Base-by-base conservation (phyloP, 352 stramenopile species). In the Blastocystis sp. region DNA sequence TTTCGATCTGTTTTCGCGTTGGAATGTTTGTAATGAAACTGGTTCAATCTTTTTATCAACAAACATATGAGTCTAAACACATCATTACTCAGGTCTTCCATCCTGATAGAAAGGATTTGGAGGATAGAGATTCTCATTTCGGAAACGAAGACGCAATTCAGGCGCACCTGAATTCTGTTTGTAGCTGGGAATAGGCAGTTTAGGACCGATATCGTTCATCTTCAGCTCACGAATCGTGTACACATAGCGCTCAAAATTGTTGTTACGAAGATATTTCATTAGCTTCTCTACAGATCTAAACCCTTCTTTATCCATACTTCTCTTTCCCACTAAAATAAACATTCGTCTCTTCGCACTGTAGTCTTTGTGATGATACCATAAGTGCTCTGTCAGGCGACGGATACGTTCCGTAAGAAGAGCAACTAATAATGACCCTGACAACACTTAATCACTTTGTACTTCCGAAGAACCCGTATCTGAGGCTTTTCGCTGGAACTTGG, bases 201-300 rank as follows among this genome's bases (percentile, higher is more conserved):
- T 79, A n/a, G 78, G 78, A 30, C 78, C 78, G 44, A 89, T 79
- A 64, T 89, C 78, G 66, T 89, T 89, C 66, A 89, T 79, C 66
- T 76, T 76, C 33, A 89, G 24, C 56, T 89, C 78, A 48, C 78
- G 78, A 59, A 89, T 89, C 27, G 78, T 89, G 53, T 79, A 89
- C 13, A 89, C 60, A 42, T 89, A 89, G 35, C 78, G 60, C 48
- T 89, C 78, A 42, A 89, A 89, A 48, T 89, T 89, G 33, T 76
- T 89, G 9, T 79, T 42, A 22, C 78, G 60, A 17, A 89, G 66
- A 56, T 89, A 89, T 30, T 79, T 79, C 66, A 89, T 79, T 42
- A 89, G 11, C 24, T 79, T 89, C 78, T 89, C 78, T 89, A 89
- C 66, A 9, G 15, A 19, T 79, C n/a, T 56, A 40, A 27, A n/a